Evolutionary conservation across 805 yeast genomes (phyloP), one percentile per base, ranked within the genome.

Genomic region (Saccharomycopsis capsularis): DNA sequence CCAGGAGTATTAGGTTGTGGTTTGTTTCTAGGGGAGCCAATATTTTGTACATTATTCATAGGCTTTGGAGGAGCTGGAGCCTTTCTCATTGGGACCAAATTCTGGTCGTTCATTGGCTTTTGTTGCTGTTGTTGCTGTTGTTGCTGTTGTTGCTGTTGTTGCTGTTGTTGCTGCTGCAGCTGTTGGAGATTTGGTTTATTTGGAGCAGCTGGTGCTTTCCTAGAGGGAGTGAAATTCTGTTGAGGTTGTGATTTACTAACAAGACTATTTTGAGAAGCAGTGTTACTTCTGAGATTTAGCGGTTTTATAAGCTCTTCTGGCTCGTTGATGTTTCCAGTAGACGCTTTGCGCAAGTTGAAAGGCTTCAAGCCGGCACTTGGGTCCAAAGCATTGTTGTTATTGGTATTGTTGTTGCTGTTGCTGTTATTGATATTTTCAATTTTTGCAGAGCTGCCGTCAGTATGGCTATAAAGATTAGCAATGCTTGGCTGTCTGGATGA

Each of bases 1-100:
- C 29, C 37, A 21, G 49, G 49, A 21, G 44, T 23, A 15, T 27
- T 39, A 21, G 46, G 51, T 25, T 43, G 45, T n/a, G 47, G 48
- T 19, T 43, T 43, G 5, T 44, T 42, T 25, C 47, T 35, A 5
- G 51, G 36, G 39, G 42, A 21, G 16, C 35, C 13, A 37, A 29
- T 29, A 3, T 44, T 44, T 34, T 40, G 44, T n/a, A n/a, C n/a
- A n/a, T n/a, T n/a, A 22, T 21, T 18, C 21, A 34, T 3, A 22
- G 46, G 42, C 46, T 34, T 56, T 21, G 80, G 81, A 2, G 81
- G 81, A 4, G 78, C 70, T 4, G 82, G 83, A 1, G 83, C 81
- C 50, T 68, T 69, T 63, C 83, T 69, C 56, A 65, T 65, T 5
- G 82, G 81, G 2, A 71, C 63, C 50, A 76, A 57, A 27, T 38